phyloP scores from a whole-genome alignment of 305 asterid genomes.

The Withania somnifera region DNA sequence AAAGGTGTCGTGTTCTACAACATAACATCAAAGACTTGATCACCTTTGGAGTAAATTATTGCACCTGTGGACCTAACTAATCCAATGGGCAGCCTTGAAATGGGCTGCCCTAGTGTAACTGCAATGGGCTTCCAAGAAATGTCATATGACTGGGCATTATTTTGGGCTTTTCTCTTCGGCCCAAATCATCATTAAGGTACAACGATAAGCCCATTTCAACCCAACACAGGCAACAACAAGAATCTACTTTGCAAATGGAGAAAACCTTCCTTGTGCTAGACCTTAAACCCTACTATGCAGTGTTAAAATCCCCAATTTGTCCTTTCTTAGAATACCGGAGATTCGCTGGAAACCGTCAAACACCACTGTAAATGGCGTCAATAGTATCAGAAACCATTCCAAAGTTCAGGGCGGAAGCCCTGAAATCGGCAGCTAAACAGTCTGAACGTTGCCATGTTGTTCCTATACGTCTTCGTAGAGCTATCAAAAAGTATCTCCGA shows the following conservation, averaged over 20 bases:
- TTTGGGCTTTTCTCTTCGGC: background rate
- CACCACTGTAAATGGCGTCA: slow-evolving; percentile 39
- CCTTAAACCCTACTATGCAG: slow-evolving; percentile 5
- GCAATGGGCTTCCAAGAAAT: background rate
- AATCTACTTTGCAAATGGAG: background rate
- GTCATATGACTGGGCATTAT: background rate
- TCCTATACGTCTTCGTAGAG: slow-evolving; percentile 65
- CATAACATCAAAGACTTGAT: too few species aligned
- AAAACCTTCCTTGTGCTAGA: background rate
- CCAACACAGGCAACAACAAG: background rate
- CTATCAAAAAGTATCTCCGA: slow-evolving; percentile 55
- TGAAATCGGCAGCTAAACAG: slow-evolving; percentile 79
- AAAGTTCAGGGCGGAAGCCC: slow-evolving; percentile 65
- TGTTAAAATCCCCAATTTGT: background rate
- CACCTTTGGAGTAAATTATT: background rate
- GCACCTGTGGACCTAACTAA: background rate
- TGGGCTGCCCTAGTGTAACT: background rate
- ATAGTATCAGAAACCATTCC: slow-evolving; percentile 47
- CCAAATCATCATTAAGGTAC: too few species aligned
- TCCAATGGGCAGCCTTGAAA: background rate
- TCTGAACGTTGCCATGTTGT: slow-evolving; percentile 66
- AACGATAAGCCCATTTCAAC: background rate
- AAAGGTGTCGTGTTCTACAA: too few species aligned
- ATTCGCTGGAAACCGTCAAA: background rate
- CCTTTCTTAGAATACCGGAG: background rate